Conservation (phyloP, 2,329 filamentous ascomycete species). For the Fusarium mexicanum region DNA sequence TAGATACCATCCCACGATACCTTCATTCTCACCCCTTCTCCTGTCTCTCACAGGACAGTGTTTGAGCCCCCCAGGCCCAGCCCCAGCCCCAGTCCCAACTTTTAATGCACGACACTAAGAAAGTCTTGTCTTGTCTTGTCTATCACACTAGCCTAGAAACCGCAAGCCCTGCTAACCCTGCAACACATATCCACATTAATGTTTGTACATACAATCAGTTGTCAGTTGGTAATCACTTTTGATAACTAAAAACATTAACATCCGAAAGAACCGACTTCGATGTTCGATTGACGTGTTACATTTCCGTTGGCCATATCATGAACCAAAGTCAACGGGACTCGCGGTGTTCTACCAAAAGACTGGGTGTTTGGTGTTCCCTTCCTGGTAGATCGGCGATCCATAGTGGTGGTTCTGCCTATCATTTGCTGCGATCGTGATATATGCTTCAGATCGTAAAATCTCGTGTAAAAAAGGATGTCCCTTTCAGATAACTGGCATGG, state of each 20-base stretch:
- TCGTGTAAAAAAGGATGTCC: not conserved
- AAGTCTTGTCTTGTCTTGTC: slow-evolving; percentile 8
- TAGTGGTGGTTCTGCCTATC: not conserved
- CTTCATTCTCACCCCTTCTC: not conserved
- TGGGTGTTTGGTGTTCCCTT: not conserved
- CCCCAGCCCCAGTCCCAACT: slow-evolving; percentile 3
- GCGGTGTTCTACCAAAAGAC: not conserved
- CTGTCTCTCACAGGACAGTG: not conserved
- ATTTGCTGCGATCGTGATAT: not conserved
- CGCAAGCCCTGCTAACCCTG: not conserved
- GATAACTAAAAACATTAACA: not conserved
- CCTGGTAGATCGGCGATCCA: not conserved
- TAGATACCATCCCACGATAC: not conserved
- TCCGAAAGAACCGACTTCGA: not conserved
- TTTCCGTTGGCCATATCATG: not conserved
- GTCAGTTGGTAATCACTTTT: not conserved
- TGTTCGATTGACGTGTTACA: not conserved
- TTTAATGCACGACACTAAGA: slow-evolving; percentile 10
- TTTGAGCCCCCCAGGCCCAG: not conserved
- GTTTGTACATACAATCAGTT: not conserved
- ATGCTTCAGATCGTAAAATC: not conserved
- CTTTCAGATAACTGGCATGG: not conserved
- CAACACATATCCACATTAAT: slow-evolving; percentile 2
- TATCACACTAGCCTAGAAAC: not conserved
- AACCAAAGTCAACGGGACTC: not conserved